Evolutionary conservation across 2,329 filamentous ascomycete genomes (phyloP).

Genomic region (Fusarium sp.): DNA sequence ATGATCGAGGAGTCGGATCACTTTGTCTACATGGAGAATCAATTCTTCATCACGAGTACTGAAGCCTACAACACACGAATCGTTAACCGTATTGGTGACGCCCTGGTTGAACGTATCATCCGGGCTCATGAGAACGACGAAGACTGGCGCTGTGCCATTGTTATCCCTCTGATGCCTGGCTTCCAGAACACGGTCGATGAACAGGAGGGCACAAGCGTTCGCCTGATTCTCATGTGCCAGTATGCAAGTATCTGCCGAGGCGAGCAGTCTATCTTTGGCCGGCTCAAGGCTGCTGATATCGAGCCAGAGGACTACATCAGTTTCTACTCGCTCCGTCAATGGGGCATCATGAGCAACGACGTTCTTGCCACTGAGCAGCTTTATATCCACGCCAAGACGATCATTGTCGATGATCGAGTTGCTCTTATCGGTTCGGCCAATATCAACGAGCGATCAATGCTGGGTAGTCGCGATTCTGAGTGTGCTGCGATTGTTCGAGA

Average conservation of each 20-base stretch:
- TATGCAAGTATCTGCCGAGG: slow-evolving; percentile 96
- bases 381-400: slow-evolving; percentile 97
- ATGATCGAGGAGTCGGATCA: slow-evolving; percentile 96
- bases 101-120: slow-evolving; percentile 90
- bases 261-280: slow-evolving; percentile 90
- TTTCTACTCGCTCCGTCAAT: slow-evolving; percentile 92
- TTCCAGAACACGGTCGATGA: slow-evolving; percentile 97
- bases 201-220: slow-evolving; percentile 92
- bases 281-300: slow-evolving; percentile 81
- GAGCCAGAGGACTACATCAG: slow-evolving; percentile 95
- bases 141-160: slow-evolving; percentile 88
- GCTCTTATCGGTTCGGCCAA: slow-evolving; percentile 97
- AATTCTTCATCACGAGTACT: slow-evolving; percentile 96
- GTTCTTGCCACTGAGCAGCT: slow-evolving; percentile 92
- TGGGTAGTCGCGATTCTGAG: slow-evolving; percentile 92
- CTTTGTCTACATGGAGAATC: slow-evolving; percentile 98
- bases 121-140: slow-evolving; percentile 85
- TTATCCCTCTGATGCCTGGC: slow-evolving; percentile 97
- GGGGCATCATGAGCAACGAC: slow-evolving; percentile 90
- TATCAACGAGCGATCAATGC: slow-evolving; percentile 97
- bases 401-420: slow-evolving; percentile 93
- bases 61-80: slow-evolving; percentile 89
- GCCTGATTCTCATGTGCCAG: slow-evolving; percentile 96
- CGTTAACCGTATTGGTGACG: slow-evolving; percentile 93
- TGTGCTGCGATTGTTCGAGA: slow-evolving; percentile 90